phyloP scores from a whole-genome alignment of 163 green algal species.

The Chlamydomonas reinhardtii region DNA sequence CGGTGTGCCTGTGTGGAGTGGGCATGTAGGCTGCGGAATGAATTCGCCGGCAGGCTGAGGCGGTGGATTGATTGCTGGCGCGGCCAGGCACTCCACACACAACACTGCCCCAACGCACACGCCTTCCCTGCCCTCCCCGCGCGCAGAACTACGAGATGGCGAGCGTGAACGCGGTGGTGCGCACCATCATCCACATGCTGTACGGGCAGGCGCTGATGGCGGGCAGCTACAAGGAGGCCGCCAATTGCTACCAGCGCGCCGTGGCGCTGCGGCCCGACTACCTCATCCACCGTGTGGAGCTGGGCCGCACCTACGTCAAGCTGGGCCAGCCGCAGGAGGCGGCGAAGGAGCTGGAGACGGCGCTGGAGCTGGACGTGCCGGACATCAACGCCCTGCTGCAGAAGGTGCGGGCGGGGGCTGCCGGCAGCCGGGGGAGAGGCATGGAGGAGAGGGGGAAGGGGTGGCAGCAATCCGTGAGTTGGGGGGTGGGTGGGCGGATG shows the following conservation, averaged over 20 bases:
- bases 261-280: conserved; percentile 3
- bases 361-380: conserved; percentile 62
- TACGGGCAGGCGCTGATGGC: conserved; percentile 72
- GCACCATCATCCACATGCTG: conserved; percentile 73
- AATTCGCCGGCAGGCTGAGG: too few species aligned
- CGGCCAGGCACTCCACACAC: too few species aligned
- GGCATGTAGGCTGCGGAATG: too few species aligned
- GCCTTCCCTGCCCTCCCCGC: too few species aligned
- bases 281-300: conserved; percentile 70
- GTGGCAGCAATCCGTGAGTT: too few species aligned
- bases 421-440: too few species aligned
- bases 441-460: too few species aligned
- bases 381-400: conserved; percentile 77
- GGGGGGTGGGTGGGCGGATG: too few species aligned
- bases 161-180: conserved; percentile 76
- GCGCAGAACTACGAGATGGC: conserved; percentile 81
- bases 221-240: conserved; percentile 53
- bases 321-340: conserved; percentile 66
- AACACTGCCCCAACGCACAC: too few species aligned
- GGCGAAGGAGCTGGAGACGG: conserved; percentile 54
- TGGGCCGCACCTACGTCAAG: conserved; percentile 40
- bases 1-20: too few species aligned
- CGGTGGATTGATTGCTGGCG: too few species aligned
- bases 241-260: background rate
- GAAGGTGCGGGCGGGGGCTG: conserved; percentile 7